Base-by-base conservation (phyloP, 2,329 filamentous ascomycete genomes). In the Meredithiella fracta region DNA sequence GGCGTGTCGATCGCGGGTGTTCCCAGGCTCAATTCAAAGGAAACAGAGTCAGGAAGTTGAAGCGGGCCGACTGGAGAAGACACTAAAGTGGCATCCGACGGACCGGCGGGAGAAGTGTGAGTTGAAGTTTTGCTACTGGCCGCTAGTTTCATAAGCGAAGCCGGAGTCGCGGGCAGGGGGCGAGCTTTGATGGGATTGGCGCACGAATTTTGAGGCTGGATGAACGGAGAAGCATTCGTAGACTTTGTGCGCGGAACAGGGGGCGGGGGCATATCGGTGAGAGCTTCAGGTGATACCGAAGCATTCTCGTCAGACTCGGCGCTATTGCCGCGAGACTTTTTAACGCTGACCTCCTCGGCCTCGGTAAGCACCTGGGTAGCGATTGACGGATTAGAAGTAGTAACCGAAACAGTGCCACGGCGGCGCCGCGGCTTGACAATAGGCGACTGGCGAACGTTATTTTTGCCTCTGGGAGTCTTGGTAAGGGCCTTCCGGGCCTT, bases 121-220 rank as follows among this genome's bases (percentile, higher is more conserved):
- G 50, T 9, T 8, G 50, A 52, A 17, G 50, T 38, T 23, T 23
- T 22, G 17, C 20, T 9, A 38, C 25, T 31, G n/a, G 14, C 22
- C 2, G 74, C 75, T 47, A 91, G 73, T 63, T 80, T 84, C 85
- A 96, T 95, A 58, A 95, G 70, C 5, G 89, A 94, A 7, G 90
- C 87, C 0, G 89, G 89, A 0, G 89, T 94, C 1, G 87, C 89
- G 9, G 86, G 86, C 54, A 59, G 58, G 3, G 64, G 63, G 58
- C 59, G 15, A 29, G 29, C 37, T 51, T 53, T 40, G 20, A 37
- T 58, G 59, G 29, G 61, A 42, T 62, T 65, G 14, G 63, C 60
- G 47, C 58, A 63, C 25, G 62, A 63, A 50, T 67, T 72, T 62
- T 82, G 78, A 4, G 80, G 75, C 53, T 72, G 70, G 20, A 88